These are phyloP conservation scores for Boletellus sp. DNA, from an alignment of 1,284 basidiomycete species.

Conservation along the genomic window DNA sequence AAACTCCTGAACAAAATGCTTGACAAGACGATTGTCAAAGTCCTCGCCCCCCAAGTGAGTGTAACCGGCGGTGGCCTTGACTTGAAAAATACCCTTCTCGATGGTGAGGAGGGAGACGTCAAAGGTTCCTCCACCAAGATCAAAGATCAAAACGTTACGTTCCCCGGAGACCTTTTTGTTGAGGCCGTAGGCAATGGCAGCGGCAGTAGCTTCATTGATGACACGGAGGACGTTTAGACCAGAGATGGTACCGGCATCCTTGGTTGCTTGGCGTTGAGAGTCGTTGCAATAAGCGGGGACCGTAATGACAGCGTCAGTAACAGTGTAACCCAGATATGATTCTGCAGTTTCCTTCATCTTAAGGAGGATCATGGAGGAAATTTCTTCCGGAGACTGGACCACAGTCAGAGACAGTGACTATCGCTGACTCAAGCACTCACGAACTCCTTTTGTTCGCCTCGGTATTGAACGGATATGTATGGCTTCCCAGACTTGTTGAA, in stretches of 20 bases:
- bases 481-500: conserved; percentile 84
- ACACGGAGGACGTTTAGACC: conserved; percentile 93
- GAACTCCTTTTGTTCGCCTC: conserved; percentile 90
- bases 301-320: conserved; percentile 90
- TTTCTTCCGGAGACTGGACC: conserved; percentile 85
- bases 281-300: conserved; percentile 98
- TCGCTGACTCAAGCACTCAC: conserved; percentile 46
- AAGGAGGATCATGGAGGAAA: conserved; percentile 93
- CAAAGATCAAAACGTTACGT: conserved; percentile 95
- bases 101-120: conserved; percentile 98
- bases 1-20: conserved; percentile 74
- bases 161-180: conserved; percentile 85
- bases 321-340: conserved; percentile 85
- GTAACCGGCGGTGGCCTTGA: conserved; percentile 98
- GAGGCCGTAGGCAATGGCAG: conserved; percentile 93
- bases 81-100: conserved; percentile 98
- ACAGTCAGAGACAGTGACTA: conserved; percentile 11
- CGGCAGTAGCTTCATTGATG: conserved; percentile 95
- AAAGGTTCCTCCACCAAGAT: conserved; percentile 98
- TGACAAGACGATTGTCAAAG: conserved; percentile 81
- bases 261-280: conserved; percentile 93
- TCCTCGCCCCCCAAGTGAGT: conserved; percentile 99
- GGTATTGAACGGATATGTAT: conserved; percentile 85
- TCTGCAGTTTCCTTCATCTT: conserved; percentile 99
- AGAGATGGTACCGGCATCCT: conserved; percentile 89